These are phyloP conservation scores for Chlorella sp. DNA, from an alignment of 139 green algal species.

Conservation along the genomic window DNA sequence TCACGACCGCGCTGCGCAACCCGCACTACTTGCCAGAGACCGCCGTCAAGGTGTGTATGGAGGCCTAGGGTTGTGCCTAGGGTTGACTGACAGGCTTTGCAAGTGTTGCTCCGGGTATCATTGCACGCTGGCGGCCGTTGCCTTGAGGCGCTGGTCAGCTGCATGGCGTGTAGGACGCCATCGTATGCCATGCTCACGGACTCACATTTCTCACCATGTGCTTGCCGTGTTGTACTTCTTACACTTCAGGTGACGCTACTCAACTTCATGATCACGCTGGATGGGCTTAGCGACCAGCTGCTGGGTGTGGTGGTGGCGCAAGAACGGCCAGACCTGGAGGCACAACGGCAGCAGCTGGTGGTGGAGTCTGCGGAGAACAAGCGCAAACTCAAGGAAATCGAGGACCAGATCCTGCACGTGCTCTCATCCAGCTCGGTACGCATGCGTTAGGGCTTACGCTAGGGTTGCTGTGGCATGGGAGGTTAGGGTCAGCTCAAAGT, in stretches of 20 bases:
- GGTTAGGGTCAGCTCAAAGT: slow-evolving; percentile 55
- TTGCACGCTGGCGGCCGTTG: not conserved
- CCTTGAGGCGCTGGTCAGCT: not conserved
- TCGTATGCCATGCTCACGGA: not conserved
- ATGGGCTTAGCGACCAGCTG: slow-evolving; percentile 72
- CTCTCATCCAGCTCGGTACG: not conserved
- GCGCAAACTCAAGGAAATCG: not conserved
- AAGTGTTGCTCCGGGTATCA: no score
- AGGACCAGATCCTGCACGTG: not conserved
- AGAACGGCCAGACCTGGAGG: slow-evolving; percentile 71
- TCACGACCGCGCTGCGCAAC: slow-evolving; percentile 83
- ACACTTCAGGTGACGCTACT: slow-evolving; percentile 59
- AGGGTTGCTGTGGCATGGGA: not conserved
- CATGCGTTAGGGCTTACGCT: not conserved
- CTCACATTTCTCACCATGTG: not conserved
- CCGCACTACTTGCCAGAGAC: slow-evolving; percentile 68
- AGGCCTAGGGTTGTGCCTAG: not conserved
- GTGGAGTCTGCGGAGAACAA: slow-evolving; percentile 1
- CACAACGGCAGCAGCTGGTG: slow-evolving; percentile 65
- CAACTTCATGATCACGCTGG: slow-evolving; percentile 80
- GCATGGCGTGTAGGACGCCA: not conserved
- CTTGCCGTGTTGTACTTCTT: not conserved
- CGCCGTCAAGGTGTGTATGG: slow-evolving; percentile 16
- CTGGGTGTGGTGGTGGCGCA: slow-evolving; percentile 65
- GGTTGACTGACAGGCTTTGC: not conserved